Evolutionary conservation across 2,329 filamentous ascomycete species (phyloP), one percentile per base, ranked within the genome.

Genomic region (Aspergillus sp.): DNA sequence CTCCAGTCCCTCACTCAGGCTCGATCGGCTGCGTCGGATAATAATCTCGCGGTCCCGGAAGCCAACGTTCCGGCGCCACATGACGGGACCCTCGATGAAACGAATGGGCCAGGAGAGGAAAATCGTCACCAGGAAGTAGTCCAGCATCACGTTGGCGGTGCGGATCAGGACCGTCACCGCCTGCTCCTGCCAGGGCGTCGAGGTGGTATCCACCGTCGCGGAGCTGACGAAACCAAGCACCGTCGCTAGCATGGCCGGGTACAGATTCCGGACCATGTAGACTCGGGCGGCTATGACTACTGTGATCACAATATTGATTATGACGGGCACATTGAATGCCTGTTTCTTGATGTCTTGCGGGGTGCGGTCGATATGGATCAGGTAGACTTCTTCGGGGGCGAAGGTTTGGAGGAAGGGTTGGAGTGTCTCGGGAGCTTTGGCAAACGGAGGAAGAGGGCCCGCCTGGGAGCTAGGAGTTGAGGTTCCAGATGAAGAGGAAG

Each of bases 31-130:
- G 58, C 89, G 85, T 26, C 93, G 85, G 36, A 96, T 89, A 62
- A 96, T 88, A 52, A 96, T 83, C 80, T 97, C 94, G 64, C 86
- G 82, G 50, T 88, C 82, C n/a, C 85, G 82, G 74, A 96, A 96
- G 6, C 93, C 91, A 39, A 93, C 77, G 31, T 75, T 81, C 76
- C 85, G 85, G 52, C 93, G 86, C 92, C 93, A 97, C 45, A 77
- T 74, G 42, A 87, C 79, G 0, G 92, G 92, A 64, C 85, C 86
- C 2, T 74, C 76, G 14, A 89, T 84, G 74, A 96, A 92, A 65
- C 89, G 86, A 54, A 86, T 76, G 0, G 90, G 90, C 90, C 90
- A 92, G 7, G 88, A 84, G 78, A 88, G 87, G 57, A 92, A 81
- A 60, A 91, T 86, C 42, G 87, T 76, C 65, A 86, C 81, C 20